These are phyloP conservation scores for Tylopilus intermedius DNA, from an alignment of 768 basidiomycete genomes.

Conservation along the genomic window DNA sequence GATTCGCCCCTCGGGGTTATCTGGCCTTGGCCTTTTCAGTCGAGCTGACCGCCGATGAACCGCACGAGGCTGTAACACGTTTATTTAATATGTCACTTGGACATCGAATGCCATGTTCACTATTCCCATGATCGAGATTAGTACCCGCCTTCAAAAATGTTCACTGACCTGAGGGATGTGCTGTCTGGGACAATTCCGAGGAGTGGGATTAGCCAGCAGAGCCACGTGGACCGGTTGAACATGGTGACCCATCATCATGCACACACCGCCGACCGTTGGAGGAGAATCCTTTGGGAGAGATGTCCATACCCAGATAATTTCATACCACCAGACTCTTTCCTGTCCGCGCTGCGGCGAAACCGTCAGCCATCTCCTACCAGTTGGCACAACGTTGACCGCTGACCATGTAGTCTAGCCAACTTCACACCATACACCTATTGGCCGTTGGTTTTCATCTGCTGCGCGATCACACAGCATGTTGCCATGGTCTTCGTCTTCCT, in stretches of 20 bases:
- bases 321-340: slow-evolving; percentile 68
- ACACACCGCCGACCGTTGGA: slow-evolving; percentile 39
- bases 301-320: slow-evolving; percentile 82
- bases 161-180: background rate
- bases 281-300: slow-evolving; percentile 73
- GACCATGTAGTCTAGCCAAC: slow-evolving; percentile 49
- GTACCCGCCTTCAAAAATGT: slow-evolving; percentile 9
- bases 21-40: slow-evolving; percentile 18
- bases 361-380: slow-evolving; percentile 43
- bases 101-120: slow-evolving; percentile 18
- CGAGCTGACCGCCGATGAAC: slow-evolving; percentile 19
- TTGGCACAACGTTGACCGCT: slow-evolving; percentile 8
- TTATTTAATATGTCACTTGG: slow-evolving; percentile 27
- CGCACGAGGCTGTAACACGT: slow-evolving; percentile 31
- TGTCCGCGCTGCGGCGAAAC: slow-evolving; percentile 73
- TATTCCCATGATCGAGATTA: slow-evolving; percentile 27
- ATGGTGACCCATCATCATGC: background rate
- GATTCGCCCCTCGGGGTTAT: slow-evolving; percentile 30
- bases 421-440: slow-evolving; percentile 75
- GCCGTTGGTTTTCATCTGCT: slow-evolving; percentile 64
- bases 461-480: slow-evolving; percentile 80
- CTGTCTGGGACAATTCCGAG: slow-evolving; percentile 13
- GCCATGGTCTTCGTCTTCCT: slow-evolving; percentile 79
- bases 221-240: slow-evolving; percentile 12
- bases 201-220: slow-evolving; percentile 1